Conservation (phyloP, 345 rosid genomes). For the Garcia nutans region DNA sequence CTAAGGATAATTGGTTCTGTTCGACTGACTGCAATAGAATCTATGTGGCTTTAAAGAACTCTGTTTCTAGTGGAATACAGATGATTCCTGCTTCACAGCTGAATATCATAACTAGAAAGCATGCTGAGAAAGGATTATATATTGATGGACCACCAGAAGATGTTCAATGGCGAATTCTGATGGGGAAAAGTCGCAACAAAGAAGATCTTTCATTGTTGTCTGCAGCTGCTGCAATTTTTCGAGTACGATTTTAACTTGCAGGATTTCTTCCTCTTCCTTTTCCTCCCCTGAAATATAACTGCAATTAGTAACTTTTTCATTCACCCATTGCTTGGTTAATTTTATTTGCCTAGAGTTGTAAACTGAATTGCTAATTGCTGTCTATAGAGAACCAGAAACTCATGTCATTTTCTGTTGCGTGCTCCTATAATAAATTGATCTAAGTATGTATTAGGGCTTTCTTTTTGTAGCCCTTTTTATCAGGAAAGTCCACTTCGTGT, state of each 20-base stretch:
- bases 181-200: constrained; percentile 69
- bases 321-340: background rate
- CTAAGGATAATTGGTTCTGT: constrained; percentile 86
- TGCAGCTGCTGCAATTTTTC: constrained; percentile 79
- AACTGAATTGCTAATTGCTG: background rate
- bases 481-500: background rate
- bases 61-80: constrained; percentile 62
- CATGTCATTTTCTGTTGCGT: background rate
- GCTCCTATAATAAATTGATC: background rate
- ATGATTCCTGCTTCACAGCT: constrained; percentile 47
- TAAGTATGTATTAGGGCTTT: background rate
- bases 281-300: background rate
- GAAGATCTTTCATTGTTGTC: constrained; percentile 76
- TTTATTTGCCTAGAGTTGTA: background rate
- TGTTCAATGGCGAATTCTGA: constrained; percentile 75
- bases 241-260: constrained; percentile 42
- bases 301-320: no score
- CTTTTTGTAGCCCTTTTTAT: background rate
- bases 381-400: background rate
- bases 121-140: constrained; percentile 65
- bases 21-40: constrained; percentile 74
- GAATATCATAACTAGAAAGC: constrained; percentile 58
- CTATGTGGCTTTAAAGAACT: constrained; percentile 52
- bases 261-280: background rate
- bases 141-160: constrained; percentile 39